phyloP scores from a whole-genome alignment of 2,329 filamentous ascomycete species.

The Fusarium fujikuroi region DNA sequence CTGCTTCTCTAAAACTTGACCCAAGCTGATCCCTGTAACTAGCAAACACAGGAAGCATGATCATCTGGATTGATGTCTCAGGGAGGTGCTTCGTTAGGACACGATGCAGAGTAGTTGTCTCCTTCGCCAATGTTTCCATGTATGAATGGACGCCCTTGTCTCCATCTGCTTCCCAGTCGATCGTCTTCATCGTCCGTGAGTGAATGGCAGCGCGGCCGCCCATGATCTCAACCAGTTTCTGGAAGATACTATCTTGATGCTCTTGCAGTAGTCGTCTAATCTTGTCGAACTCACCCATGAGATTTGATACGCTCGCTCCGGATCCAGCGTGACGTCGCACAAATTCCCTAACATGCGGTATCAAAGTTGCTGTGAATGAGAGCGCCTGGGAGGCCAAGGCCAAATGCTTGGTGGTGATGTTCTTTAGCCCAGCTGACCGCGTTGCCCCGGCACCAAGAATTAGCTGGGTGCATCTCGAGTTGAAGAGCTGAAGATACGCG shows the following conservation, averaged over 20 bases:
- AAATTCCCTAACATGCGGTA: slow-evolving; percentile 92
- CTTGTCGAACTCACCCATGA: slow-evolving; percentile 90
- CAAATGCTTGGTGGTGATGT: slow-evolving; percentile 95
- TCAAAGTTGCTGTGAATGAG: slow-evolving; percentile 85
- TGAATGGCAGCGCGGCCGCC: slow-evolving; percentile 78
- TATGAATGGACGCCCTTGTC: slow-evolving; percentile 68
- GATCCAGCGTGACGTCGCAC: slow-evolving; percentile 77
- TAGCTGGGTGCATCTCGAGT: slow-evolving; percentile 94
- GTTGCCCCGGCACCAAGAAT: slow-evolving; percentile 96
- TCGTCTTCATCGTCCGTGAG: slow-evolving; percentile 77
- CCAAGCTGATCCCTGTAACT: slow-evolving; percentile 85
- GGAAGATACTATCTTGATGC: slow-evolving; percentile 89
- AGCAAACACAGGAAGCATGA: slow-evolving; percentile 86
- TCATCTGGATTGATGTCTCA: slow-evolving; percentile 79
- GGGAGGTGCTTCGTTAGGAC: slow-evolving; percentile 85
- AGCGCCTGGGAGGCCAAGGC: slow-evolving; percentile 91
- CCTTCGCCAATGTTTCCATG: slow-evolving; percentile 88
- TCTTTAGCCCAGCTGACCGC: slow-evolving; percentile 86
- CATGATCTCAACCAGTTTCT: slow-evolving; percentile 95
- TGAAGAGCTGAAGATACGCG: slow-evolving; percentile 91
- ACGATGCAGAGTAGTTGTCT: slow-evolving; percentile 85
- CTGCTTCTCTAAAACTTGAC: slow-evolving; percentile 72
- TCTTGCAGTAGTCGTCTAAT: slow-evolving; percentile 85
- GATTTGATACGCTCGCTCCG: slow-evolving; percentile 61
- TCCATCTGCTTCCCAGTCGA: slow-evolving; percentile 75